Base-by-base conservation (phyloP, 352 stramenopile species). In the Globisporangium sylvaticum region DNA sequence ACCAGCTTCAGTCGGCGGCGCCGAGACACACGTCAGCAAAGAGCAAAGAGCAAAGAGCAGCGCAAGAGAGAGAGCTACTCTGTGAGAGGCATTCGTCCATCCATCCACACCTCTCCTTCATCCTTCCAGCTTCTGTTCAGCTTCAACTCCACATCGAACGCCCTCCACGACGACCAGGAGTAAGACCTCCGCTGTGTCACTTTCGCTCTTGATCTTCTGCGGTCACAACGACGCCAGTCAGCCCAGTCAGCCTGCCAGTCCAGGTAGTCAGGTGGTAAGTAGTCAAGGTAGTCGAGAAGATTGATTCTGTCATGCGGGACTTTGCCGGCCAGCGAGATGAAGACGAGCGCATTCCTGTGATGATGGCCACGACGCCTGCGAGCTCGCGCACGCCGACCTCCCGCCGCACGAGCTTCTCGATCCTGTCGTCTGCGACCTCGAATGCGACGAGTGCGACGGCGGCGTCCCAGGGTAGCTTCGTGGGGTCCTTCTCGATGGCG, bases 401-500 rank as follows among this genome's bases (percentile, higher is more conserved):
- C 1, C 48, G 50, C 2, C 46, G 62, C 24, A 34, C 48, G 46
- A 61, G 62, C 32, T 48, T 59, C 31, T 53, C 62, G 14, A 59
- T 34, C 14, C 31, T 64, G 15, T 37, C 37, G 20, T 62, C 57
- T 14, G 32, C n/a, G 12, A 53, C 4, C 48, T 50, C 7, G 6
- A 52, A 32, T 22, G 59, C 20, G 0, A 20, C 59, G n/a, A 37
- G n/a, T 1, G 25, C 42, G 18, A 56, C 58, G 7, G 7, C 25
- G 12, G 39, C 22, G 12, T 10, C 53, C 2, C 75, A 84, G 71
- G 77, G 73, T 48, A 74, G 69, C 57, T 87, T 88, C 63, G 76
- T 89, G 39, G 68, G 78, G 37, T 70, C 78, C 5, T 87, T 88
- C 61, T 72, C 72, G 22, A 77, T 90, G 74, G 71, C 74, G 42